Evolutionary conservation across 441 rosid genomes (phyloP).

Genomic region (Brassica balearica): DNA sequence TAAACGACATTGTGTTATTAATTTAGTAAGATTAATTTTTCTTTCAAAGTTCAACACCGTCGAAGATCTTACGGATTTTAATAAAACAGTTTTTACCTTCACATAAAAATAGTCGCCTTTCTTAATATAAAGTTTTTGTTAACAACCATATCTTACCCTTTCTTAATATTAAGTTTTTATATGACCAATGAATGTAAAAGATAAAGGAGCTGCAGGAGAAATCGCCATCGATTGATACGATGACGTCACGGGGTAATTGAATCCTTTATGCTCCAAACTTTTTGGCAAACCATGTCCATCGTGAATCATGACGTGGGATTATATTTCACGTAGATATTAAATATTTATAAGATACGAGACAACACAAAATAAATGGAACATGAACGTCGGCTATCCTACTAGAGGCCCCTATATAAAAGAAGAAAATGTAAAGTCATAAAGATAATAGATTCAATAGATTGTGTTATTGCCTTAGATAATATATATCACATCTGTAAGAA

Average conservation of each 20-base stretch:
- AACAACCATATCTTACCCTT: background rate
- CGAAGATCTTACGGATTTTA: background rate
- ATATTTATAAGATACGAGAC: slow-evolving; percentile 14
- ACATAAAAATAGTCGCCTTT: slow-evolving; percentile 20
- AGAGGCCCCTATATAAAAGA: slow-evolving; percentile 31
- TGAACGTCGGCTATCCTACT: slow-evolving; percentile 43
- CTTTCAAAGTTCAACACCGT: slow-evolving; percentile 1
- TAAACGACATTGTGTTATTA: background rate
- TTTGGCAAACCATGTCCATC: slow-evolving; percentile 42
- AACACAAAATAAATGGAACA: slow-evolving; percentile 13
- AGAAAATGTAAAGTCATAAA: too few species aligned
- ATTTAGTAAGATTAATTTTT: background rate
- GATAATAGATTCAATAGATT: too few species aligned
- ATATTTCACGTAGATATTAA: slow-evolving; percentile 30
- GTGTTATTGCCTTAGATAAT: slow-evolving; percentile 30
- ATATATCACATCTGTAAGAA: background rate
- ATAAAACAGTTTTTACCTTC: background rate
- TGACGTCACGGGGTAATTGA: slow-evolving; percentile 33
- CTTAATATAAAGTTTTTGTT: background rate
- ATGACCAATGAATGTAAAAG: slow-evolving; percentile 20
- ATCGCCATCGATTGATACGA: slow-evolving; percentile 10
- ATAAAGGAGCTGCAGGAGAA: slow-evolving; percentile 10
- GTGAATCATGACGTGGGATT: slow-evolving; percentile 38
- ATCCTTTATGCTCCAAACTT: slow-evolving; percentile 39
- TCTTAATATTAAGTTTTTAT: background rate